Percentiles rank a stretch among this genome's conserved stretches.
phyloP scores from a whole-genome alignment of 2,329 filamentous ascomycete genomes.

The Fusarium sp. region DNA sequence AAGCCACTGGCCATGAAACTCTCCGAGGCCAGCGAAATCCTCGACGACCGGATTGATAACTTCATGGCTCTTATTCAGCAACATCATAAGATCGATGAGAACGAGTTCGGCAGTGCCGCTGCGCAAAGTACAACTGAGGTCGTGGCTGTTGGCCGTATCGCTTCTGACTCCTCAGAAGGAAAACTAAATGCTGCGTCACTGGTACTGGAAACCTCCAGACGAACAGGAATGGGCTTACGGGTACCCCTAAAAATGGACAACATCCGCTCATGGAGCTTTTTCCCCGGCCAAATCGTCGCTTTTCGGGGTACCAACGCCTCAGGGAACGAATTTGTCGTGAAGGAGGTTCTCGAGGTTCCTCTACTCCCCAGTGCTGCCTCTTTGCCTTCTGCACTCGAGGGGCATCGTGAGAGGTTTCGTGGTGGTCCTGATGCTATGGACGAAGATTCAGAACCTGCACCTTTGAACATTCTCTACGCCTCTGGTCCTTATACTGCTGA shows the following conservation, averaged over 20 bases:
- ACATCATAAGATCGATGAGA: slow-evolving; percentile 79
- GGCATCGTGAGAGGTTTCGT: slow-evolving; percentile 74
- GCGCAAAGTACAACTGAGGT: slow-evolving; percentile 86
- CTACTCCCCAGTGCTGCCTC: slow-evolving; percentile 80
- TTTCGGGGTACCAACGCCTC: slow-evolving; percentile 87
- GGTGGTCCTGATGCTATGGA: slow-evolving; percentile 72
- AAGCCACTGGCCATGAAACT: slow-evolving; percentile 95
- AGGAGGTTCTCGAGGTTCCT: slow-evolving; percentile 79
- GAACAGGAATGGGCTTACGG: slow-evolving; percentile 83
- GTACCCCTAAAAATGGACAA: slow-evolving; percentile 81
- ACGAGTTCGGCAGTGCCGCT: slow-evolving; percentile 86
- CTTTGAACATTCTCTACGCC: slow-evolving; percentile 80
- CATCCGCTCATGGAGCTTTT: slow-evolving; percentile 79
- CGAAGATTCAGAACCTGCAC: slow-evolving; percentile 61
- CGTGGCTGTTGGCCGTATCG: slow-evolving; percentile 90
- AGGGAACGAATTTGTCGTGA: slow-evolving; percentile 83
- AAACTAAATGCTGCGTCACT: slow-evolving; percentile 87
- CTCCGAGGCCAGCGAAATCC: slow-evolving; percentile 88
- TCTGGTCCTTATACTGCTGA: slow-evolving; percentile 93
- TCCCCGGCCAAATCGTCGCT: slow-evolving; percentile 93
- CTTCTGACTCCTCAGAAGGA: slow-evolving; percentile 85
- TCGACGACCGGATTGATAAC: slow-evolving; percentile 95
- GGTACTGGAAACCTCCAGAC: slow-evolving; percentile 86
- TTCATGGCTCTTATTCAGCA: slow-evolving; percentile 80
- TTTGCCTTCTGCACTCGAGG: slow-evolving; percentile 69